These are phyloP conservation scores for Termitomyces sp. DNA, from an alignment of 768 basidiomycete genomes.

Conservation along the genomic window DNA sequence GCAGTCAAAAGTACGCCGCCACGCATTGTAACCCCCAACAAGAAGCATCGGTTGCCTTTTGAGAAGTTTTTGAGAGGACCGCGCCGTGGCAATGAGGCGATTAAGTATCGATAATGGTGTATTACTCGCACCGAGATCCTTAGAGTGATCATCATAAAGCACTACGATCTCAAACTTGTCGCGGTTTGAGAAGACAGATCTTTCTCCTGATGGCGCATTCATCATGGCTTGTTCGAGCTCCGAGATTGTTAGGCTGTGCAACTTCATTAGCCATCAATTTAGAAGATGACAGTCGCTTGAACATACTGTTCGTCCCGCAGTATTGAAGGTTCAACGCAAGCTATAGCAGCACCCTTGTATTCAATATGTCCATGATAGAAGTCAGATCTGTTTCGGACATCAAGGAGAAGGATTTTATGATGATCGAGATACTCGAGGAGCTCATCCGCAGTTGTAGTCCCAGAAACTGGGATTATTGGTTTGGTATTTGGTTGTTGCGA, in stretches of 20 bases:
- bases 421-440: constrained; percentile 51
- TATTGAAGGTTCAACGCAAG: constrained; percentile 84
- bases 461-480: constrained; percentile 51
- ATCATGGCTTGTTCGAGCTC: constrained; percentile 71
- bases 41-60: constrained; percentile 78
- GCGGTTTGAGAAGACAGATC: constrained; percentile 72
- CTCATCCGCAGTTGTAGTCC: constrained; percentile 52
- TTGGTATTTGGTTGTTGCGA: constrained; percentile 29
- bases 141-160: constrained; percentile 70
- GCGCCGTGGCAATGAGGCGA: constrained; percentile 59
- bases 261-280: constrained; percentile 1
- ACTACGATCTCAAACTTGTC: constrained; percentile 87
- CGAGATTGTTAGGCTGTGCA: constrained; percentile 53
- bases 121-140: constrained; percentile 38
- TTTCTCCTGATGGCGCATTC: constrained; percentile 65
- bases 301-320: constrained; percentile 64
- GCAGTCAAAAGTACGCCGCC: constrained; percentile 54
- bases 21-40: constrained; percentile 78
- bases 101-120: constrained; percentile 57
- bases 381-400: constrained; percentile 74
- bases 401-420: constrained; percentile 70
- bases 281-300: neutral
- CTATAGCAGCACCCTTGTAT: constrained; percentile 43
- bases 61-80: constrained; percentile 64
- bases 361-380: constrained; percentile 73